Base-by-base conservation (phyloP, 352 stramenopile genomes). In the Phytophthora sp. region DNA sequence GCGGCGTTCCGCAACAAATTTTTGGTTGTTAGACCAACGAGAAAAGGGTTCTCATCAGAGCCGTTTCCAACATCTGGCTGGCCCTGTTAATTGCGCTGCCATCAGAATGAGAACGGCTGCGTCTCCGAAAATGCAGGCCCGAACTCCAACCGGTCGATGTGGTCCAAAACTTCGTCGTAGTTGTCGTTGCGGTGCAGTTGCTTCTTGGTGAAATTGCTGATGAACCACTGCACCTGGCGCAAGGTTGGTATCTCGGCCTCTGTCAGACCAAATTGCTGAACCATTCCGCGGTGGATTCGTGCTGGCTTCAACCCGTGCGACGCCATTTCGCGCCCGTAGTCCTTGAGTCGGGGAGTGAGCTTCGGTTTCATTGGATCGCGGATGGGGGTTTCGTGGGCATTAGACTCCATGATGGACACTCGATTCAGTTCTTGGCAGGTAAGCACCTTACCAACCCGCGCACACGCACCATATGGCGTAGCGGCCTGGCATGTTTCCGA, bases 401-500 rank as follows among this genome's bases (percentile, higher is more conserved):
- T 13, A 44, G 12, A 1, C 49, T 56, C 49, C 30, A 45, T 45
- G 18, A 45, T 18, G 7, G 31, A 33, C 23, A 56, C 49, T 8
- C 49, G 30, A 8, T 45, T 45, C 2, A 56, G 20, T 5, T 20
- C 29, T 56, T 56, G 49, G 23, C 30, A 56, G 0, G 49, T 56
- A 4, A 56, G 31, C 12, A 18, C 49, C 8, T 11, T 21, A n/a
- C n/a, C n/a, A n/a, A n/a, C n/a, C 31, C 49, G 45, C 23, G 12
- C 20, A 16, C 49, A 56, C 2, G 30, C 31, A 13, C 35, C 30
- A 56, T 45, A 45, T 18, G 49, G 31, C 4, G 31, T 23, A 0
- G 18, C 30, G 1, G 9, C 49, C 21, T 56, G 44, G 49, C 49
- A 56, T 45, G 49, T 56, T 56, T 45, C 49, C n/a, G 31, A 56